Conservation (phyloP, 2,329 filamentous ascomycete species). For the Whalleya microplaca region DNA sequence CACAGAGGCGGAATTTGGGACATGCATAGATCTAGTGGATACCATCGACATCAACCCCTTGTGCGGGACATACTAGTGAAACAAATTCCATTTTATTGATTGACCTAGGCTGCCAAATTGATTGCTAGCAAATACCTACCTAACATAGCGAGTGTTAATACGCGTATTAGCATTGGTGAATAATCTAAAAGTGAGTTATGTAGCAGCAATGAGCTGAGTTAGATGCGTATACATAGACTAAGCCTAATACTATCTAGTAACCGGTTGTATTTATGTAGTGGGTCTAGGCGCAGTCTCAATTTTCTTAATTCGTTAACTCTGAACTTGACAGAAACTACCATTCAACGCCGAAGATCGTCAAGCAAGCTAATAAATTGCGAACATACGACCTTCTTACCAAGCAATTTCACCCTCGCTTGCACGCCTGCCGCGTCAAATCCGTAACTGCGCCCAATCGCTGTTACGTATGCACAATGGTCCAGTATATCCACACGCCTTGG, state of each 20-base stretch:
- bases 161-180: background rate
- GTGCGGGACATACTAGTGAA: background rate
- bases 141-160: background rate
- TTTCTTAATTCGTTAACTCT: background rate
- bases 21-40: slow-evolving; percentile 2
- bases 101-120: too few relatives aligned
- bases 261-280: background rate
- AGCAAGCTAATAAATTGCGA: background rate
- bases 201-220: too few relatives aligned
- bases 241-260: too few relatives aligned
- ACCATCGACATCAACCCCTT: background rate
- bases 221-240: too few relatives aligned
- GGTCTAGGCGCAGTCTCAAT: background rate
- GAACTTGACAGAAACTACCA: background rate
- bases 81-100: background rate
- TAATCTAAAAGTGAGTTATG: too few relatives aligned
- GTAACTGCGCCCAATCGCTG: background rate
- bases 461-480: slow-evolving; percentile 55
- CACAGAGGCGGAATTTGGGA: background rate
- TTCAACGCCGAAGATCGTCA: background rate
- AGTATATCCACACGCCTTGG: slow-evolving; percentile 77
- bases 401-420: background rate
- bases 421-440: background rate
- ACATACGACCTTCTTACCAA: too few relatives aligned
- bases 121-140: background rate